These are phyloP conservation scores for Salvia rosmarinus DNA, from an alignment of 257 asterid genomes.

Conservation along the genomic window DNA sequence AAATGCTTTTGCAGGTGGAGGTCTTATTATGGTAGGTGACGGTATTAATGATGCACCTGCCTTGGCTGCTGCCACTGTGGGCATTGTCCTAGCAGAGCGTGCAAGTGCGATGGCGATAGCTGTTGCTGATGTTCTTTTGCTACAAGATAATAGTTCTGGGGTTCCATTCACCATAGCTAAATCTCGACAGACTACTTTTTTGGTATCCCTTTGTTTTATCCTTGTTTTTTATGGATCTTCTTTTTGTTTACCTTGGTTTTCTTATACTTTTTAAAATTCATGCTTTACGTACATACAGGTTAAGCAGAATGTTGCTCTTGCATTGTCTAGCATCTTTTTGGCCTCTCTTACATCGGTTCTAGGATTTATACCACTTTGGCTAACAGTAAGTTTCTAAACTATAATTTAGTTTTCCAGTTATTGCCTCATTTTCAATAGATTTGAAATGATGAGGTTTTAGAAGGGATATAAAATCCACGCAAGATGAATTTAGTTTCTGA, in stretches of 20 bases:
- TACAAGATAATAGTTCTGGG: slow-evolving; percentile 89
- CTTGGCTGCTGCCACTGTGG: slow-evolving; percentile 95
- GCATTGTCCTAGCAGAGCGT: slow-evolving; percentile 92
- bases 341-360: slow-evolving; percentile 94
- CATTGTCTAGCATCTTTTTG: slow-evolving; percentile 80
- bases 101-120: slow-evolving; percentile 99
- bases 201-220: slow-evolving; percentile 52
- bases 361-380: slow-evolving; percentile 92
- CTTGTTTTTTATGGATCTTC: background rate
- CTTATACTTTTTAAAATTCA: slow-evolving; percentile 13
- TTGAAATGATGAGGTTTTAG: no score
- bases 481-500: no score
- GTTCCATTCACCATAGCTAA: slow-evolving; percentile 92
- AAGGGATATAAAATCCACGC: no score
- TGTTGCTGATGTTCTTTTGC: slow-evolving; percentile 91
- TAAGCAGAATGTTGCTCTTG: slow-evolving; percentile 90
- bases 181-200: slow-evolving; percentile 82
- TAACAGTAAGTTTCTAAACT: slow-evolving; percentile 58
- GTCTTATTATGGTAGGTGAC: slow-evolving; percentile 98
- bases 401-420: background rate
- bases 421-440: background rate
- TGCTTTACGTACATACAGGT: slow-evolving; percentile 50
- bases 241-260: background rate
- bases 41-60: slow-evolving; percentile 99
- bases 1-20: slow-evolving; percentile 59